Percentiles rank a stretch among this genome's conserved stretches.
Evolutionary conservation across 1,139 yeast genomes (phyloP).

Genomic region (Suhomyces bokatorum): DNA sequence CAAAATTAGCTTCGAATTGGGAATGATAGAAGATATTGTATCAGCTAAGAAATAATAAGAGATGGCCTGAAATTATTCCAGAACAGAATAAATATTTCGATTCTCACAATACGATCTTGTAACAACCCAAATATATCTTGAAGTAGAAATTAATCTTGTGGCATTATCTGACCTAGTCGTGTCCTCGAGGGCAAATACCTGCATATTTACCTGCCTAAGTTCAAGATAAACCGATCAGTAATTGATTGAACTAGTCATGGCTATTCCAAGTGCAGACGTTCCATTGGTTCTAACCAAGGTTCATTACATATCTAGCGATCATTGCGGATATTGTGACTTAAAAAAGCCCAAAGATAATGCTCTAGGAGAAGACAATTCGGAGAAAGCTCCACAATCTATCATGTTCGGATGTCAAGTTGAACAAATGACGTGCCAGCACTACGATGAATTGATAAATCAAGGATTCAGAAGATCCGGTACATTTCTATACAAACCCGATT

Average conservation of each 20-base stretch:
- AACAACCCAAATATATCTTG: too few relatives aligned
- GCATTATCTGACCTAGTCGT: too few relatives aligned
- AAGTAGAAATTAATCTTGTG: too few relatives aligned
- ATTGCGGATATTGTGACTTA: slow-evolving; percentile 69
- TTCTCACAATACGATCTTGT: too few relatives aligned
- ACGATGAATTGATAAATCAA: slow-evolving; percentile 63
- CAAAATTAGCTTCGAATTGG: too few relatives aligned
- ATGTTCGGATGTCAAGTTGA: slow-evolving; percentile 54
- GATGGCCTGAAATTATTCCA: too few relatives aligned
- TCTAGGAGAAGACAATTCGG: slow-evolving; percentile 25
- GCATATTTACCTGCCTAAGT: neutral
- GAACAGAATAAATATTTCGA: too few relatives aligned
- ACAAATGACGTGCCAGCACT: slow-evolving; percentile 49
- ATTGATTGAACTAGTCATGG: neutral
- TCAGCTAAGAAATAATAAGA: too few relatives aligned
- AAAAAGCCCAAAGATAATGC: slow-evolving; percentile 44
- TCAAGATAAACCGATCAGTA: too few relatives aligned
- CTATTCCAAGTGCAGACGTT: neutral
- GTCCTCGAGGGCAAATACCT: neutral
- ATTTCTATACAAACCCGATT: slow-evolving; percentile 73
- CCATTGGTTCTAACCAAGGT: slow-evolving; percentile 10
- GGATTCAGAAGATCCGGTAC: slow-evolving; percentile 82
- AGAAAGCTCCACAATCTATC: slow-evolving; percentile 25
- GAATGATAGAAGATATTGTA: too few relatives aligned
- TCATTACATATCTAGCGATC: slow-evolving; percentile 3